Conservation (phyloP, 306 rosid species). For the Cotoneaster glaucophyllus region DNA sequence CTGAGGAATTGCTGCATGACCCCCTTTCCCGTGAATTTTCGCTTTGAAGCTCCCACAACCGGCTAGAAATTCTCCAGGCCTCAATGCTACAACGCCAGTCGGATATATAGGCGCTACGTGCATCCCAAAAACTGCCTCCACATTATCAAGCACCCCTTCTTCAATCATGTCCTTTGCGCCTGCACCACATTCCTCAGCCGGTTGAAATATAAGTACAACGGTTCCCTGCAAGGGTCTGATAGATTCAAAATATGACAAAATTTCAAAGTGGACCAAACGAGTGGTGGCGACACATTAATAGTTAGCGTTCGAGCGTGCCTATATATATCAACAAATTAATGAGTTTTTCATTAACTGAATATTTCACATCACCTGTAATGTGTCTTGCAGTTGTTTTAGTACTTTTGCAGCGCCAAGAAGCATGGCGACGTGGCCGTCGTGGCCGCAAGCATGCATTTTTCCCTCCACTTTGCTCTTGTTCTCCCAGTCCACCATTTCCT, state of each 20-base stretch:
- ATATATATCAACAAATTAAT: not conserved
- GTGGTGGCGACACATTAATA: not conserved
- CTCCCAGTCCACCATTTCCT: slow-evolving; percentile 87
- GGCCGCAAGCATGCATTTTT: slow-evolving; percentile 93
- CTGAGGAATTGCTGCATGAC: slow-evolving; percentile 70
- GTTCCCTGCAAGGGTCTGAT: slow-evolving; percentile 50
- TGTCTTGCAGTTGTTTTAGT: slow-evolving; percentile 47
- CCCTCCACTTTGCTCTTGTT: slow-evolving; percentile 81
- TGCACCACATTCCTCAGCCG: slow-evolving; percentile 73
- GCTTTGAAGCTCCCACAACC: slow-evolving; percentile 98
- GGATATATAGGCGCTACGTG: slow-evolving; percentile 45
- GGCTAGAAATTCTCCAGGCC: slow-evolving; percentile 78
- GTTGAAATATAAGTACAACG: slow-evolving; percentile 75
- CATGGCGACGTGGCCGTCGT: slow-evolving; percentile 83
- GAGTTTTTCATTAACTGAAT: not conserved
- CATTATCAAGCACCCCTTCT: slow-evolving; percentile 62
- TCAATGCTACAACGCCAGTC: slow-evolving; percentile 54
- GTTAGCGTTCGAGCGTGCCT: not conserved
- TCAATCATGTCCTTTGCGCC: slow-evolving; percentile 80
- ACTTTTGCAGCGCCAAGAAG: slow-evolving; percentile 90
- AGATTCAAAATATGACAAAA: not conserved
- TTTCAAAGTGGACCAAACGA: too few relatives aligned
- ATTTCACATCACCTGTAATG: slow-evolving; percentile 40
- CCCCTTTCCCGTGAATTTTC: slow-evolving; percentile 69
- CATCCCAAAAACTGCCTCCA: slow-evolving; percentile 74